Conservation (phyloP, 148 eudicot genomes). For the Camellia granthamiana region DNA sequence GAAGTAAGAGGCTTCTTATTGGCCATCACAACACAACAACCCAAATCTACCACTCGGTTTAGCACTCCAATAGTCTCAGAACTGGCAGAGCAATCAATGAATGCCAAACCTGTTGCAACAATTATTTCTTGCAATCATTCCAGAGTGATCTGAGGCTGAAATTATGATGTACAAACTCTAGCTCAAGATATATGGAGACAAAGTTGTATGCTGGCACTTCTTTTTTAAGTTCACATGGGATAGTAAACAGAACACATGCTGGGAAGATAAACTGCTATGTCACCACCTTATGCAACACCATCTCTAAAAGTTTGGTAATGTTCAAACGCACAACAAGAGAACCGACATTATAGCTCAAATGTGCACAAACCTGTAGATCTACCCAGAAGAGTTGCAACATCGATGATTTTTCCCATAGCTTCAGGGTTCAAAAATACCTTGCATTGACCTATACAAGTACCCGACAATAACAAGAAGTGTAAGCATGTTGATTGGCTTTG, state of each 20-base stretch:
- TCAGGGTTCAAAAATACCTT: slow-evolving; percentile 51
- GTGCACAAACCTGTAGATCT: slow-evolving; percentile 58
- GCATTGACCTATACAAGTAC: slow-evolving; percentile 42
- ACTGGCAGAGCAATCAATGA: slow-evolving; percentile 96
- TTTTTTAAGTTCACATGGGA: neutral
- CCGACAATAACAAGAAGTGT: neutral
- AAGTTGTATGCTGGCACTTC: too few relatives aligned
- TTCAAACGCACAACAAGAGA: neutral
- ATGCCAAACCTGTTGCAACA: slow-evolving; percentile 56
- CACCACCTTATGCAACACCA: neutral
- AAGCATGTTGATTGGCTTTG: neutral
- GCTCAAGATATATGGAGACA: neutral
- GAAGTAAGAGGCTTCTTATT: slow-evolving; percentile 95
- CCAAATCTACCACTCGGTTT: slow-evolving; percentile 47
- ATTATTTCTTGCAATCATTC: neutral
- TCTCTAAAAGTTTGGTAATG: neutral
- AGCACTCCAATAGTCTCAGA: slow-evolving; percentile 67
- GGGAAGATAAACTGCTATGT: neutral
- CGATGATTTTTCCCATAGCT: slow-evolving; percentile 43
- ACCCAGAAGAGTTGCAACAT: slow-evolving; percentile 57
- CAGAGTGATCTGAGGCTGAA: neutral
- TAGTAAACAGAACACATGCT: neutral
- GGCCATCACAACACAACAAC: slow-evolving; percentile 83
- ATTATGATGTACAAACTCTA: neutral
- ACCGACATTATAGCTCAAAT: slow-evolving; percentile 4